Base-by-base conservation (phyloP, 441 rosid genomes). In the Capsella rubella region DNA sequence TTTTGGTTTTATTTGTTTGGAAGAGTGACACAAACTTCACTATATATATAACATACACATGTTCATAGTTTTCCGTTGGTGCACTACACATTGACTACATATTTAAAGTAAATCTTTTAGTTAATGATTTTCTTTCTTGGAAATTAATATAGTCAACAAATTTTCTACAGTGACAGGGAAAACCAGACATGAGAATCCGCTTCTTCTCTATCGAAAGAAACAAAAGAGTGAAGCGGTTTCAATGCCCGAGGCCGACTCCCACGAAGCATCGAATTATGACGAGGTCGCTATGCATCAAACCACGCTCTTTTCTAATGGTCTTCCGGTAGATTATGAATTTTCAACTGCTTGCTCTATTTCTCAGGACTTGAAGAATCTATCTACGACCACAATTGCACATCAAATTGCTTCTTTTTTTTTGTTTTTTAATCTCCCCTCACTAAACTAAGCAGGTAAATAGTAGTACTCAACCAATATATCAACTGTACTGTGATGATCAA, bases 301-400 rank as follows among this genome's bases (percentile, higher is more conserved):
- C 79, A 86, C 92, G 84, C 87, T 95, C 69, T 90, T 95, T 85
- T 85, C 96, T 42, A 94, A 92, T 84, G 86, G 94, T 77, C 97
- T 95, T 56, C 88, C 90, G 99, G 99, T 92, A 76, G 16, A 12
- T 62, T 35, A 50, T 39, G 21, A 4, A 31, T 39, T 11, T 58
- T 5, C 27, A 8, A 67, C 21, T 18, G 21, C 21, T 18, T 18
- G 21, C 21, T 18, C 21, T 18, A 18, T 18, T 18, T 18, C 21
- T 18, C 21, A 1, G 21, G 21, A 18, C 21, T 18, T 18, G 21
- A 18, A 18, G 21, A 18, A 18, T 18, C 21, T 18, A 18, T 18
- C 21, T 18, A 18, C 21, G 21, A 18, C 21, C 21, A 18, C 21
- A 18, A 18, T 18, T 35, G 40, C 3, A 8, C 39, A 37, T 37